phyloP scores from a whole-genome alignment of 2,329 filamentous ascomycete genomes.

The Triangularia verruculosa region DNA sequence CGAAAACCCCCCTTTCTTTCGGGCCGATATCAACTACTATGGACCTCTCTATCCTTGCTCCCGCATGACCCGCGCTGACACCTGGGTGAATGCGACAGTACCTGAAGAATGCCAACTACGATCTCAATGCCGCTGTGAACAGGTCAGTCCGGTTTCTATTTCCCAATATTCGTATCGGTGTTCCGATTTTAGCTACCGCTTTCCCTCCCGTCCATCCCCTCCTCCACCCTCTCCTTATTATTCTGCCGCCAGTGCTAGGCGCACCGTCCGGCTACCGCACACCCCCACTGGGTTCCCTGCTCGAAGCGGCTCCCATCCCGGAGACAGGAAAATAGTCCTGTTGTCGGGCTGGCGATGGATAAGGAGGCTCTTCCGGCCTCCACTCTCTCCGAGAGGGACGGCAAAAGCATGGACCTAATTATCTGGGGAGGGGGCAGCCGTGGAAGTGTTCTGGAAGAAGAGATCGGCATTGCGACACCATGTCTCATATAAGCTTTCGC shows the following conservation, averaged over 20 bases:
- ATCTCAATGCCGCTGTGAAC: slow-evolving; percentile 53
- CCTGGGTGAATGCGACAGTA: slow-evolving; percentile 37
- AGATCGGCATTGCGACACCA: slow-evolving; percentile 28
- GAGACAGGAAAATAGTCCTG: background rate
- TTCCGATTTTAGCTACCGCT: slow-evolving; percentile 2
- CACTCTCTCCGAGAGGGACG: background rate
- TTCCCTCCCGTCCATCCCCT: slow-evolving; percentile 11
- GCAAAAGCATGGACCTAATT: background rate
- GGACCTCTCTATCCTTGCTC: slow-evolving; percentile 10
- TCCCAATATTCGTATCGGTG: slow-evolving; percentile 6
- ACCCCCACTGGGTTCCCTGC: background rate
- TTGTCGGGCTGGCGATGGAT: slow-evolving; percentile 4
- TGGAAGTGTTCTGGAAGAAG: slow-evolving; percentile 24
- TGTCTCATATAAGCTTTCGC: slow-evolving; percentile 25
- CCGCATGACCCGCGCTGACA: slow-evolving; percentile 22
- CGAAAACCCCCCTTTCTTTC: slow-evolving; percentile 20
- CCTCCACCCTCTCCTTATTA: slow-evolving; percentile 10
- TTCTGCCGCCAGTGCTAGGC: background rate
- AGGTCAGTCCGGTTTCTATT: slow-evolving; percentile 46
- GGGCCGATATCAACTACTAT: slow-evolving; percentile 25
- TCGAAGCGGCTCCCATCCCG: background rate
- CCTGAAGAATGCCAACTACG: slow-evolving; percentile 48
- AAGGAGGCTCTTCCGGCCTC: slow-evolving; percentile 1
- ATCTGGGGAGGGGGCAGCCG: slow-evolving; percentile 2
- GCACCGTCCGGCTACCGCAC: no score